phyloP scores from a whole-genome alignment of 805 yeast species.

The Candida sakaeoensis region DNA sequence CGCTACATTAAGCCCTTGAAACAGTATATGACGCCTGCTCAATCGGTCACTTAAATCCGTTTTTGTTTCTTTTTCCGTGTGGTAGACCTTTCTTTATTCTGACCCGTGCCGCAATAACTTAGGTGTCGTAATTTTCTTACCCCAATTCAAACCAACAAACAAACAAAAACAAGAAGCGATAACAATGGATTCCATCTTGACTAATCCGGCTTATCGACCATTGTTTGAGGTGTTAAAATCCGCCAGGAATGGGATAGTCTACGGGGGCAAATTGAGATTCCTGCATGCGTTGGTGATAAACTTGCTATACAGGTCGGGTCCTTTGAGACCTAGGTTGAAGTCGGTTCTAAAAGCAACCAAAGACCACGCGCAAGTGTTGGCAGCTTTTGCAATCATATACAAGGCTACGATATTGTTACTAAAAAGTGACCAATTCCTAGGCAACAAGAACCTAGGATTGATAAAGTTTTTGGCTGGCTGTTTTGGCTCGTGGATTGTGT shows the following conservation, averaged over 20 bases:
- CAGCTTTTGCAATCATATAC: slow-evolving; percentile 53
- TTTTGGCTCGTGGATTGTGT: slow-evolving; percentile 41
- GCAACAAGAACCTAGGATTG: slow-evolving; percentile 24
- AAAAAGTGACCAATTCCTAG: slow-evolving; percentile 29
- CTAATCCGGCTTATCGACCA: slow-evolving; percentile 26
- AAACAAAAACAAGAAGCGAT: slow-evolving; percentile 1
- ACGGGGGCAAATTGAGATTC: slow-evolving; percentile 60
- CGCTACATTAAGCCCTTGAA: too few species aligned
- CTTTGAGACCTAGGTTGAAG: slow-evolving; percentile 40
- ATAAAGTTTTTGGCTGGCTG: slow-evolving; percentile 38
- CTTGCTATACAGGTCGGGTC: slow-evolving; percentile 51
- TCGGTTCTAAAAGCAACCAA: slow-evolving; percentile 50
- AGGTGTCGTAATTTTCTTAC: neutral
- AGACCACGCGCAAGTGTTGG: slow-evolving; percentile 54
- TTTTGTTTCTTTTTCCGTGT: too few species aligned
- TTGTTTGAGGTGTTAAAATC: slow-evolving; percentile 34
- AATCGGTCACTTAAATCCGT: too few species aligned
- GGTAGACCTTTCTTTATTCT: too few species aligned
- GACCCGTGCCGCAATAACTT: slow-evolving; percentile 5
- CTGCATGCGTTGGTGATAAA: slow-evolving; percentile 64
- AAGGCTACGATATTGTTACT: slow-evolving; percentile 35
- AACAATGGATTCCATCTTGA: slow-evolving; percentile 18
- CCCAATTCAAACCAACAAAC: neutral
- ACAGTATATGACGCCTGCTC: too few species aligned
- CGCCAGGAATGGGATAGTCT: slow-evolving; percentile 48